Evolutionary conservation across 441 rosid genomes (phyloP).

Genomic region (Gossypium lobatum): DNA sequence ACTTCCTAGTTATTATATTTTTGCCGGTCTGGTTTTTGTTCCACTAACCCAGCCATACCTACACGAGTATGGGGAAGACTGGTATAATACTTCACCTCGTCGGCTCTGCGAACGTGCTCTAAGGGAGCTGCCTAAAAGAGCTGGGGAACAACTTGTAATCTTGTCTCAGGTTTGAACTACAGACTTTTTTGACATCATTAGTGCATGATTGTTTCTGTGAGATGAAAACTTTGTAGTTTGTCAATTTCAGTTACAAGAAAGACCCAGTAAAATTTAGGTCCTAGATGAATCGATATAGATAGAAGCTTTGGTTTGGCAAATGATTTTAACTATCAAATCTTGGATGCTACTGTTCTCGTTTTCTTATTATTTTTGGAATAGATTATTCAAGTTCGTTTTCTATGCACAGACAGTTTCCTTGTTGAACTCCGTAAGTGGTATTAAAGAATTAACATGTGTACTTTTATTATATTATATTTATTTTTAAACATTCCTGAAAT

Average conservation of each 20-base stretch:
- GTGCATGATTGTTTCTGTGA: background rate
- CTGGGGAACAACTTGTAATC: slow-evolving; percentile 73
- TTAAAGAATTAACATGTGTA: background rate
- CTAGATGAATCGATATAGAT: background rate
- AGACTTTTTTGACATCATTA: background rate
- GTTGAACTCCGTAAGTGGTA: background rate
- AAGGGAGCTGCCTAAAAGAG: slow-evolving; percentile 58
- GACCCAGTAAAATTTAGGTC: background rate
- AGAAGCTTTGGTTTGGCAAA: background rate
- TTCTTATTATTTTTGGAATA: background rate
- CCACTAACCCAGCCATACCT: slow-evolving; percentile 83
- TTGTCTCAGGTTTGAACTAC: slow-evolving; percentile 65
- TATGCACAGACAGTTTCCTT: background rate
- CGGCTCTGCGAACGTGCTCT: slow-evolving; percentile 68
- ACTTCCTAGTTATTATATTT: slow-evolving; percentile 81
- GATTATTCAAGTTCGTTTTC: background rate
- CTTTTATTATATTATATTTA: background rate
- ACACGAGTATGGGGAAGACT: slow-evolving; percentile 86
- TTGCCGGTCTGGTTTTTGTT: slow-evolving; percentile 72
- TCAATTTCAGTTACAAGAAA: background rate
- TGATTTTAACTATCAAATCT: background rate
- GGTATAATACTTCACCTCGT: slow-evolving; percentile 78
- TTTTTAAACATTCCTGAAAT: background rate
- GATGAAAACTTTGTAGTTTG: background rate
- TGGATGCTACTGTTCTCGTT: background rate